Conservation (phyloP, 257 asterid species). For the Gynochthodes officinalis region DNA sequence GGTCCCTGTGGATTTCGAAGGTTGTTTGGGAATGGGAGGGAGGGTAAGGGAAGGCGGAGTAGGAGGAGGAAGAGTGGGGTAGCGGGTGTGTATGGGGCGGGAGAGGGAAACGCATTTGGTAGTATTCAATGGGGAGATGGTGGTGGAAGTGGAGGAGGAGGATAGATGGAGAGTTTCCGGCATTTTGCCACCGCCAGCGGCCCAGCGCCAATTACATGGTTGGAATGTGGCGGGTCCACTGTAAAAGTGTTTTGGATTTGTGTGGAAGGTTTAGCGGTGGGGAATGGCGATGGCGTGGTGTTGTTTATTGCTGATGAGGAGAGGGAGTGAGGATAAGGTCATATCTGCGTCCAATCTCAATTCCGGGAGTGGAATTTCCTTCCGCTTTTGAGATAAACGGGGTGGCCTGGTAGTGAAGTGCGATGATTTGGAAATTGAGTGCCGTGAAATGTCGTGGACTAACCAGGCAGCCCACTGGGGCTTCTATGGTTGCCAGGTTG, state of each 20-base stretch:
- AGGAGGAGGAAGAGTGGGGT: slow-evolving; percentile 25
- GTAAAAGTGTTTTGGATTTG: neutral
- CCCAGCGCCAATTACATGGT: slow-evolving; percentile 1
- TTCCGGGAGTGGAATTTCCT: slow-evolving; percentile 3
- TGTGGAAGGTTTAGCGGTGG: neutral
- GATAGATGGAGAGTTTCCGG: slow-evolving; percentile 38
- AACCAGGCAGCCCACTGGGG: no score
- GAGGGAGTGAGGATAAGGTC: slow-evolving; percentile 22
- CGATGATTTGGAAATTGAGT: neutral
- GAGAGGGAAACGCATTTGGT: slow-evolving; percentile 26
- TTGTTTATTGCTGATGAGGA: no score
- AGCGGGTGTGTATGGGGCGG: slow-evolving; percentile 36
- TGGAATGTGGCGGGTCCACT: neutral
- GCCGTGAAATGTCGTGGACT: no score
- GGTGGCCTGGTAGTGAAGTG: neutral
- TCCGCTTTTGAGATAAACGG: neutral
- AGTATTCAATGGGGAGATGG: slow-evolving; percentile 7
- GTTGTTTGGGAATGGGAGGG: slow-evolving; percentile 24
- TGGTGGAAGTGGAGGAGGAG: slow-evolving; percentile 21
- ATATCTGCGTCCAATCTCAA: slow-evolving; percentile 3
- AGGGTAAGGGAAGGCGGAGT: slow-evolving; percentile 23
- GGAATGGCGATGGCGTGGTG: no score
- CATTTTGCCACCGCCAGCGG: slow-evolving; percentile 24
- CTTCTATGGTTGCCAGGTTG: no score
- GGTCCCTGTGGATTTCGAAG: slow-evolving; percentile 15